A percentile compares a stretch with the other conserved stretches of the same genome.
Evolutionary conservation across 495 filamentous ascomycete species (phyloP).

Genomic region (Glutinoglossum americanum): DNA sequence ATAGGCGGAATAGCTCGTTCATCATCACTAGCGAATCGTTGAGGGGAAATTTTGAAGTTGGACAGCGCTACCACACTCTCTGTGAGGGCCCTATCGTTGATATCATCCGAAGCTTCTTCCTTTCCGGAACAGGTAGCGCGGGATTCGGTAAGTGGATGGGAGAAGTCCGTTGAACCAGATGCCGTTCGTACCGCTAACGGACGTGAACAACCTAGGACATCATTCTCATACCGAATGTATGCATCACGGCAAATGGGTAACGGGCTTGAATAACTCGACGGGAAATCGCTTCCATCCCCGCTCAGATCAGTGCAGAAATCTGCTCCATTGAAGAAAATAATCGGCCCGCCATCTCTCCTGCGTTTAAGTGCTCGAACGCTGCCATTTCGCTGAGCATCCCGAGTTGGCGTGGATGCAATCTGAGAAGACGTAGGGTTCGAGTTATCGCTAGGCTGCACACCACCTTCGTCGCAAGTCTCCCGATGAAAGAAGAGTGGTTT

Average conservation of each 20-base stretch:
- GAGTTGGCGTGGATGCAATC: background rate
- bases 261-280: slow-evolving; percentile 16
- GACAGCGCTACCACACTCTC: slow-evolving; percentile 14
- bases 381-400: background rate
- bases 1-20: slow-evolving; percentile 10
- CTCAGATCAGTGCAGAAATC: slow-evolving; percentile 60
- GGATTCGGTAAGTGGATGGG: background rate
- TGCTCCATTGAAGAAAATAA: slow-evolving; percentile 58
- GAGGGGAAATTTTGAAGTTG: slow-evolving; percentile 15
- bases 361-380: slow-evolving; percentile 13
- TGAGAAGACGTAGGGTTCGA: background rate
- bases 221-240: background rate
- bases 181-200: background rate
- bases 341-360: slow-evolving; percentile 39
- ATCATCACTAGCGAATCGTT: slow-evolving; percentile 9
- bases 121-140: background rate
- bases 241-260: slow-evolving; percentile 12
- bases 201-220: slow-evolving; percentile 1
- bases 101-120: background rate
- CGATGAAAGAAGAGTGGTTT: slow-evolving; percentile 19
- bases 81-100: background rate
- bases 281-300: slow-evolving; percentile 26
- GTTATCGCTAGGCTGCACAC: slow-evolving; percentile 3
- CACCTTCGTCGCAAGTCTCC: slow-evolving; percentile 11
- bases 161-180: background rate